Base-by-base conservation (phyloP, 2,329 filamentous ascomycete species). In the Fonsecaea monophora region DNA sequence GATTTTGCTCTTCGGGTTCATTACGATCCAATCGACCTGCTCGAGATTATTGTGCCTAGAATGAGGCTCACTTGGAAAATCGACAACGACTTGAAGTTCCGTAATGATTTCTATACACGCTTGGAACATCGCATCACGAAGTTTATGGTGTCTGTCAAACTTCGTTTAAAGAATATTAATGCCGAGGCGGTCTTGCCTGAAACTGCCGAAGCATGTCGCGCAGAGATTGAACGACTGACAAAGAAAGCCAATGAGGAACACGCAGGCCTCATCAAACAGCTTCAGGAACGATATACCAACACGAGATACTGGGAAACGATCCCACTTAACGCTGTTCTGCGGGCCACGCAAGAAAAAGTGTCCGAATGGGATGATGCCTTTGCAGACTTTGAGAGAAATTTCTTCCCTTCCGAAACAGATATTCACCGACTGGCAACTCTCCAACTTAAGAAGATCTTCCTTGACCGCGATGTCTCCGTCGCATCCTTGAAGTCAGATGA, bases 281-380 rank as follows among this genome's bases (percentile, higher is more conserved):
- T 99, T 9, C 93, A 97, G 77, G 89, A 94, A 38, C 92, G 92
- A 69, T 99, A 99, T 76, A 93, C 95, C 81, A 89, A 89, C 70
- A 97, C 94, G 1, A 94, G 92, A 75, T 98, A 98, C 76, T 99
- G 97, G 81, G 95, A 99, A 78, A 90, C 97, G 62, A 94, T 98
- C 58, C 95, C 96, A 0, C 85, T 99, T 70, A 99, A 98, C 73
- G 86, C 90, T 65, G 91, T 94, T 7, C 87, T 97, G 58, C 89
- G 94, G 71, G 91, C 92, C 64, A 95, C 97, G 83, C 89, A 98
- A 70, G 94, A 97, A 75, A 96, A 92, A 73, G 94, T 94, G 3
- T 89, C 93, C 21, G 92, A 94, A 70, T 99, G 95, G 95, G 96
- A 99, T 75, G 88, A 90, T 30, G 88, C 88, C 0, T 99, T 99